These are phyloP conservation scores for Trypanosoma lewisi DNA, from an alignment of 208 protist species.

Conservation along the genomic window DNA sequence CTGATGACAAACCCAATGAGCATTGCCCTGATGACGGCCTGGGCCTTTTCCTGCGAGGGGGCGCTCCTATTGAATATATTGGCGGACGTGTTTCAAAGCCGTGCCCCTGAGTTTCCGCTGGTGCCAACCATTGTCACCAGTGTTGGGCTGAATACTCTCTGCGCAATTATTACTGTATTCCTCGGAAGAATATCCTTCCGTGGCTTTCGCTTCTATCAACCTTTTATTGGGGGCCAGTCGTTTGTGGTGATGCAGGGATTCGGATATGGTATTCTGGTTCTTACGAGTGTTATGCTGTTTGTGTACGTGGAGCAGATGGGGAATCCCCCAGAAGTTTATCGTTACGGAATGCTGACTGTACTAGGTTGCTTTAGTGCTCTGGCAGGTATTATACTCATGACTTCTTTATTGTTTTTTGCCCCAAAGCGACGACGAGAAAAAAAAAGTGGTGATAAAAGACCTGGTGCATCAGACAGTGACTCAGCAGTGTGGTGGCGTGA, in stretches of 20 bases:
- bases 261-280: conserved; percentile 39
- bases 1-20: conserved; percentile 31
- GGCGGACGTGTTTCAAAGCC: conserved; percentile 65
- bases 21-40: conserved; percentile 42
- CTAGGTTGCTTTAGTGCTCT: conserved; percentile 45
- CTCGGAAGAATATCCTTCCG: conserved; percentile 37
- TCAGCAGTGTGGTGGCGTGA: conserved; percentile 25
- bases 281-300: conserved; percentile 36
- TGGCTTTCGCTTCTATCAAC: conserved; percentile 62
- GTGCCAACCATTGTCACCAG: conserved; percentile 31
- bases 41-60: conserved; percentile 33
- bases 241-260: conserved; percentile 72
- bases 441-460: background rate
- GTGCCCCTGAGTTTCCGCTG: conserved; percentile 42
- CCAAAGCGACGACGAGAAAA: conserved; percentile 8
- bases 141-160: conserved; percentile 38
- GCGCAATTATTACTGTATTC: conserved; percentile 30
- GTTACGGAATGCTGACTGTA: conserved; percentile 58
- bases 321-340: conserved; percentile 1
- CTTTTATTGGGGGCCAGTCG: conserved; percentile 54
- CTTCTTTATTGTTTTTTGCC: conserved; percentile 64
- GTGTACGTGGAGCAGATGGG: conserved; percentile 25
- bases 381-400: conserved; percentile 46
- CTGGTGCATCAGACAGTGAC: background rate
- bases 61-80: conserved; percentile 55